Evolutionary conservation across 2,329 filamentous ascomycete species (phyloP).

Genomic region (Fusarium succisae): DNA sequence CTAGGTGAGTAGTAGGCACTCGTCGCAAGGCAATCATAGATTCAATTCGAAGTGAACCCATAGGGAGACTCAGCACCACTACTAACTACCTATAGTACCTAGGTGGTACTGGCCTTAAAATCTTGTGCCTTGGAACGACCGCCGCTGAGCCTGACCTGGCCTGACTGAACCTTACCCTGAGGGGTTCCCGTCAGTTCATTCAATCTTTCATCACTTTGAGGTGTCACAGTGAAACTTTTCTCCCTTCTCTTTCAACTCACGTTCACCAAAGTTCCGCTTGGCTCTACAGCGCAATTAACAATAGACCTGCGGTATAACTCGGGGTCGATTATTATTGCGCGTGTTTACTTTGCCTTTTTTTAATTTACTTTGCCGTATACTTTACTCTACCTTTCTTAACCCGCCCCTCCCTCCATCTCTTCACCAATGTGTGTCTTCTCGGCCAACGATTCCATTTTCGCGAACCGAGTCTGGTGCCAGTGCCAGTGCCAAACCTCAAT

Average conservation of each 20-base stretch:
- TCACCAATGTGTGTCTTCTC: constrained; percentile 50
- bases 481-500: constrained; percentile 36
- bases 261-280: constrained; percentile 11
- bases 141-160: background rate
- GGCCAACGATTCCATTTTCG: constrained; percentile 48
- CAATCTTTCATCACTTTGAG: background rate
- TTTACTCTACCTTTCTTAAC: background rate
- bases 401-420: constrained; percentile 27
- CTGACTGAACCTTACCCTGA: constrained; percentile 6
- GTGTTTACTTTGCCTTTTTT: constrained; percentile 6
- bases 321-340: constrained; percentile 7
- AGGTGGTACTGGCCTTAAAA: background rate
- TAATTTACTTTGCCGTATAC: background rate
- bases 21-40: background rate
- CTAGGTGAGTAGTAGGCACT: background rate
- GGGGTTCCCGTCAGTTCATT: background rate
- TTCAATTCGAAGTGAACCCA: constrained; percentile 32
- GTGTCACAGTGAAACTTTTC: constrained; percentile 1
- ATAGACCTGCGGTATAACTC: constrained; percentile 13
- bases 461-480: constrained; percentile 48
- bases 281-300: constrained; percentile 26
- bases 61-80: background rate
- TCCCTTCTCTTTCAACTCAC: constrained; percentile 2
- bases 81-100: background rate
- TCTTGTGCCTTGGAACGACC: constrained; percentile 10